phyloP scores from a whole-genome alignment of 805 yeast genomes.

The Kuraishia cidri region DNA sequence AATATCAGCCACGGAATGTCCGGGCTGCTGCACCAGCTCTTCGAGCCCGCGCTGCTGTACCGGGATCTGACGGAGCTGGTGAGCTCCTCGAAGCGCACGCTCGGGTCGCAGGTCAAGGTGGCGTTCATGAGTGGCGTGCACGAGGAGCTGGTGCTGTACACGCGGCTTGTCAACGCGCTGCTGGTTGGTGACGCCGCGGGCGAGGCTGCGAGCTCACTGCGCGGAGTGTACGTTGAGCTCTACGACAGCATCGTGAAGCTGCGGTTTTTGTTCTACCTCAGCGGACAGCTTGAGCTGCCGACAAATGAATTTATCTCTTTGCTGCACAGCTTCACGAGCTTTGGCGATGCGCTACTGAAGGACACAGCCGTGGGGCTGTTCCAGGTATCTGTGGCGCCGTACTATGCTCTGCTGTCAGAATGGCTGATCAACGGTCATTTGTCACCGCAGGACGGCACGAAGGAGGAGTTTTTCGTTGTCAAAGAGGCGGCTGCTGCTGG shows the following conservation, averaged over 20 bases:
- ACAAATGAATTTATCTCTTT: constrained; percentile 49
- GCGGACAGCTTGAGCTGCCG: constrained; percentile 17
- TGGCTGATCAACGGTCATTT: constrained; percentile 72
- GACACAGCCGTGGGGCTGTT: constrained; percentile 34
- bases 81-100: constrained; percentile 14
- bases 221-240: constrained; percentile 28
- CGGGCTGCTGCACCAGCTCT: constrained; percentile 41
- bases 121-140: constrained; percentile 47
- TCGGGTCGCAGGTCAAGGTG: constrained; percentile 44
- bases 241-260: constrained; percentile 44
- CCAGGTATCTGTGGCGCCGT: constrained; percentile 42
- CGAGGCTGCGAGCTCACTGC: constrained; percentile 16
- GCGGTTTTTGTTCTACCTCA: constrained; percentile 44
- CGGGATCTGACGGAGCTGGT: constrained; percentile 27
- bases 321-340: constrained; percentile 37
- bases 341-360: constrained; percentile 55
- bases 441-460: constrained; percentile 24
- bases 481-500: constrained; percentile 7
- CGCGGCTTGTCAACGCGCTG: constrained; percentile 23
- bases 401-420: constrained; percentile 42
- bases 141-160: constrained; percentile 24
- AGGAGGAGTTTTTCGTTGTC: constrained; percentile 52
- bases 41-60: constrained; percentile 70
- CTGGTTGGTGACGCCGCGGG: constrained; percentile 13
- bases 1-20: constrained; percentile 47